Percentiles rank a stretch among this genome's conserved stretches.
Evolutionary conservation across 1,139 yeast genomes (phyloP).

Genomic region (Cylindricascospora bacillispora): DNA sequence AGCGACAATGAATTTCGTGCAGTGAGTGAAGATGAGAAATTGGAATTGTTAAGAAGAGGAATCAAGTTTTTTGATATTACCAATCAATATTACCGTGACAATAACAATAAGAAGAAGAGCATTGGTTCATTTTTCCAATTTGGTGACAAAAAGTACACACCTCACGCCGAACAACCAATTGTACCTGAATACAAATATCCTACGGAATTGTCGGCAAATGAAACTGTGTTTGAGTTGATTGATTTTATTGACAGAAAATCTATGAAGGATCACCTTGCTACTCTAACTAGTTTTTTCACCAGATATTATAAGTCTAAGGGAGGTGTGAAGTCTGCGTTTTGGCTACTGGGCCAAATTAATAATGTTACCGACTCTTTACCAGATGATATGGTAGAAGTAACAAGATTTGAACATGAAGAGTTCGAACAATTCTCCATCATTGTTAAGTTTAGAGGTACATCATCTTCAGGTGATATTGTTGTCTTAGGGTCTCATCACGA

Average conservation of each 20-base stretch:
- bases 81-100: too few relatives aligned
- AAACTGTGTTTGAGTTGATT: constrained; percentile 33
- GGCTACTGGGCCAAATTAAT: constrained; percentile 46
- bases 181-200: constrained; percentile 48
- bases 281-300: constrained; percentile 61
- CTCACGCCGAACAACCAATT: constrained; percentile 26
- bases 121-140: constrained; percentile 26
- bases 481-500: constrained; percentile 89
- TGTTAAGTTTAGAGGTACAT: constrained; percentile 29
- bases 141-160: not conserved
- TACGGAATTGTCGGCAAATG: constrained; percentile 26
- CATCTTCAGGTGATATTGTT: constrained; percentile 37
- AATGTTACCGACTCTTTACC: constrained; percentile 28
- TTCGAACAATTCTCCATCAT: constrained; percentile 52
- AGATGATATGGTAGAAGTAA: constrained; percentile 26
- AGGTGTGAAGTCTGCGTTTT: constrained; percentile 61
- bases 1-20: constrained; percentile 26
- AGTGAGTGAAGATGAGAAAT: constrained; percentile 46
- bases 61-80: constrained; percentile 64
- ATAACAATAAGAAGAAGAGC: too few relatives aligned
- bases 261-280: constrained; percentile 43
- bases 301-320: constrained; percentile 64
- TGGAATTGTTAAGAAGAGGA: constrained; percentile 40
- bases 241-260: constrained; percentile 29
- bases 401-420: constrained; percentile 33